phyloP scores from a whole-genome alignment of 2,329 filamentous ascomycete species.

The Penicillium sp. region DNA sequence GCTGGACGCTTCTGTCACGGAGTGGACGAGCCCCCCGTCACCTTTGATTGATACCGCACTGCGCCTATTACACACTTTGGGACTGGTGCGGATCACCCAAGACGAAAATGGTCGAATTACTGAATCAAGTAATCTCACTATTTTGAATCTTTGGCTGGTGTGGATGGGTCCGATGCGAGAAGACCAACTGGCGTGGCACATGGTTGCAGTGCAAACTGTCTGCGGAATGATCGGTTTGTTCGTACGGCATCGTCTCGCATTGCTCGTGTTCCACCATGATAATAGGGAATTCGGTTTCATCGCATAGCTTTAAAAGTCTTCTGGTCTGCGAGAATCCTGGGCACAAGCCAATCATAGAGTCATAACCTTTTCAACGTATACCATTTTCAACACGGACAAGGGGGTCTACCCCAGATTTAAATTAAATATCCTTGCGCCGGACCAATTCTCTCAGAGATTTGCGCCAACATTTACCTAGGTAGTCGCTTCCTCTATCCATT shows the following conservation, averaged over 20 bases:
- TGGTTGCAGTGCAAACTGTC: constrained; percentile 72
- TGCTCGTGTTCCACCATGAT: constrained; percentile 86
- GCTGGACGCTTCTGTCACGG: constrained; percentile 80
- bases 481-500: neutral
- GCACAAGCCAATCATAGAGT: neutral
- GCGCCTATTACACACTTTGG: constrained; percentile 65
- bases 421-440: neutral
- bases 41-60: constrained; percentile 61
- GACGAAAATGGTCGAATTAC: constrained; percentile 68
- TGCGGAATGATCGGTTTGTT: constrained; percentile 81
- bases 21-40: constrained; percentile 70
- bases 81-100: constrained; percentile 64
- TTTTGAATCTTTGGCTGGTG: constrained; percentile 94
- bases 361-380: constrained; percentile 10
- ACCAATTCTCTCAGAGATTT: neutral
- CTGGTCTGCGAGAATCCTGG: no score
- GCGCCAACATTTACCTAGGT: neutral
- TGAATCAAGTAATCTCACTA: constrained; percentile 84
- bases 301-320: constrained; percentile 2
- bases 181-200: constrained; percentile 73
- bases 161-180: constrained; percentile 91
- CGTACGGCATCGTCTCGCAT: constrained; percentile 77
- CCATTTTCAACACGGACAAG: neutral
- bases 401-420: neutral
- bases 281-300: constrained; percentile 51